Conservation (phyloP, 2,329 filamentous ascomycete genomes). For the Aspergillus sp. region DNA sequence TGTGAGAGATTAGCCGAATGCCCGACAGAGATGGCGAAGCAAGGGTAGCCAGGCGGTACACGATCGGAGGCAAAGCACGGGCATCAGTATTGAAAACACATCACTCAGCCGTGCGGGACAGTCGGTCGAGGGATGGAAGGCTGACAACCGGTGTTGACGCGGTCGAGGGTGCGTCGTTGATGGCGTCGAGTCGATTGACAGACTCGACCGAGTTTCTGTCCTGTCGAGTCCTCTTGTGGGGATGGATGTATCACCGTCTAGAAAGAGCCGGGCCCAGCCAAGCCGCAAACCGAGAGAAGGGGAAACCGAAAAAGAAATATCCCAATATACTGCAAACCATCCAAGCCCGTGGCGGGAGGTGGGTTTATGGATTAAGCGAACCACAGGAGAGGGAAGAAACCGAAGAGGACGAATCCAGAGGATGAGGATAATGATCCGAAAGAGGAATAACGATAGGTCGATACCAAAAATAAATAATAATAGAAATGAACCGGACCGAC, state of each 20-base stretch:
- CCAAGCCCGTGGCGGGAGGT: neutral
- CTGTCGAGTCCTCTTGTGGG: conserved; percentile 10
- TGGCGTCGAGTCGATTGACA: conserved; percentile 3
- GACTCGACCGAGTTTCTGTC: conserved; percentile 16
- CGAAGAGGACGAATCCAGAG: no score
- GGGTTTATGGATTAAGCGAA: no score
- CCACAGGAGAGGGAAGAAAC: no score
- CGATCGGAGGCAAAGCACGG: conserved; percentile 16
- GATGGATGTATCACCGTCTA: neutral
- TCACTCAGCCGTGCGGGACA: conserved; percentile 14
- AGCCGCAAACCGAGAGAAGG: neutral
- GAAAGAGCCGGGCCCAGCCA: conserved; percentile 9
- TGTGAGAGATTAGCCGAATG: conserved; percentile 18
- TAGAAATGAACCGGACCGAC: neutral
- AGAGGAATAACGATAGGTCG: neutral
- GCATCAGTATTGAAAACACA: conserved; percentile 20
- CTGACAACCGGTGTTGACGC: conserved; percentile 11
- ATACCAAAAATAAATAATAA: neutral
- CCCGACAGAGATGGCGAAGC: conserved; percentile 22
- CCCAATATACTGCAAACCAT: neutral
- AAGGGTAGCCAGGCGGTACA: conserved; percentile 22
- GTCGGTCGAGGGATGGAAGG: conserved; percentile 2
- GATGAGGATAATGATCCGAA: neutral
- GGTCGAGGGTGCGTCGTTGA: conserved; percentile 15
- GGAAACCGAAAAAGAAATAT: neutral